Conservation (phyloP, 768 basidiomycete species). For the Pisolithus microcarpus region DNA sequence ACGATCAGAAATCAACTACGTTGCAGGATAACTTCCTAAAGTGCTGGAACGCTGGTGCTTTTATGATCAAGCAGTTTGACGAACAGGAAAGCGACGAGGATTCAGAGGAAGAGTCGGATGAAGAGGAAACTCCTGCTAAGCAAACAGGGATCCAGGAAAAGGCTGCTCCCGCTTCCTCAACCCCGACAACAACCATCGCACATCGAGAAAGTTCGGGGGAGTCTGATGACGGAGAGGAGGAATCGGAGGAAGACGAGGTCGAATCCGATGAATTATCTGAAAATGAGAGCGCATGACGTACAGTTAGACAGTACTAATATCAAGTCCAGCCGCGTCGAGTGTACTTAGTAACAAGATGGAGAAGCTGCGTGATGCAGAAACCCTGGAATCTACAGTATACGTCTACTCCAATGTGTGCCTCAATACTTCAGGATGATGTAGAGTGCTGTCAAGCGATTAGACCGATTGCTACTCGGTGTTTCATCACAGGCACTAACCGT, state of each 20-base stretch:
- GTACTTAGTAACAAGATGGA: not conserved
- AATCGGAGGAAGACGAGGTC: constrained; percentile 11
- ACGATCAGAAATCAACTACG: constrained; percentile 33
- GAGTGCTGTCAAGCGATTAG: constrained; percentile 41
- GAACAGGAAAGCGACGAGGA: constrained; percentile 60
- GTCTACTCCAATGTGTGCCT: not conserved
- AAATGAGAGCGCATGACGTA: constrained; percentile 8
- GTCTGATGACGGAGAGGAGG: constrained; percentile 9
- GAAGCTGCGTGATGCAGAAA: too few species aligned
- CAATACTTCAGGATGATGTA: constrained; percentile 79
- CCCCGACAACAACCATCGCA: too few species aligned
- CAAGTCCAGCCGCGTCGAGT: not conserved
- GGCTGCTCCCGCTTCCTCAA: too few species aligned
- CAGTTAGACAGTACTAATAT: not conserved
- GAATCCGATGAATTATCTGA: not conserved
- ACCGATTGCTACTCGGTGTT: constrained; percentile 9
- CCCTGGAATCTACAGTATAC: too few species aligned
- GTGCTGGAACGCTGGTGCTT: constrained; percentile 62
- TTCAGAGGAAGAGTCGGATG: constrained; percentile 30
- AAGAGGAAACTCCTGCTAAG: constrained; percentile 2
- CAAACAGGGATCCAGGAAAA: not conserved
- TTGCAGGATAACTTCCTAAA: constrained; percentile 52
- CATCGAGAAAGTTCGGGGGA: not conserved
- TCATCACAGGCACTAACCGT: constrained; percentile 34
- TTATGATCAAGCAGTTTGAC: constrained; percentile 77